A percentile compares a stretch with the other conserved stretches of the same genome.
phyloP scores from a whole-genome alignment of 2,329 filamentous ascomycete species.

The Paecilomyces fulvus region DNA sequence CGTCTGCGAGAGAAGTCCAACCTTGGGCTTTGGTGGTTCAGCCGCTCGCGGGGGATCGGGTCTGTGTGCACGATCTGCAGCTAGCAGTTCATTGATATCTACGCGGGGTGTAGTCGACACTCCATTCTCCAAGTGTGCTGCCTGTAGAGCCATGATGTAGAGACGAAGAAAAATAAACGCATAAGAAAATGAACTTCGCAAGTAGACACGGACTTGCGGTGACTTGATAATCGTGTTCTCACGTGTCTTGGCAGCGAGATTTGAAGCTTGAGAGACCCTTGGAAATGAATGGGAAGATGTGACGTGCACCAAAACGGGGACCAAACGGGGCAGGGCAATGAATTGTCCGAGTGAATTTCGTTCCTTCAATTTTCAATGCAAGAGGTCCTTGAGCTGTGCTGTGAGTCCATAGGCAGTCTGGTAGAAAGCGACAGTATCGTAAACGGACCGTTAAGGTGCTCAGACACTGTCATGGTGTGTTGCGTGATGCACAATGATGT shows the following conservation, averaged over 20 bases:
- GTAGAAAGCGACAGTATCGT: not conserved
- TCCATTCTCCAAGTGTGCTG: constrained; percentile 1
- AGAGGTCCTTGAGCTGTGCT: not conserved
- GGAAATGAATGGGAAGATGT: not conserved
- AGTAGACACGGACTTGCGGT: too few species aligned
- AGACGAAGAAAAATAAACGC: not conserved
- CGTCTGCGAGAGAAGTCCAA: constrained; percentile 72
- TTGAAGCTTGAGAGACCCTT: not conserved
- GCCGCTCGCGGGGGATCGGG: constrained; percentile 16
- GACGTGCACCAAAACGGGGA: not conserved
- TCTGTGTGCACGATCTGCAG: not conserved
- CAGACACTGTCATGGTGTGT: not conserved
- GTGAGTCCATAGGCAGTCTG: not conserved
- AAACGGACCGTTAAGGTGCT: not conserved
- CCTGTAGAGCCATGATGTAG: constrained; percentile 1
- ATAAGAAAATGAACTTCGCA: not conserved
- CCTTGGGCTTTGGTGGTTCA: constrained; percentile 37
- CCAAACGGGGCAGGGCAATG: not conserved
- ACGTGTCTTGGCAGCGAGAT: not conserved
- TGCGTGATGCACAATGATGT: not conserved
- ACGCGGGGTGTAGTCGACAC: constrained; percentile 1
- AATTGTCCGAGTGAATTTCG: not conserved
- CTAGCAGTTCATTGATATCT: not conserved
- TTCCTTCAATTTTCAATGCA: not conserved
- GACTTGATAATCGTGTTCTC: not conserved